Evolutionary conservation across 2,329 filamentous ascomycete genomes (phyloP), one percentile per base, ranked within the genome.

Genomic region (Escovopsis sp.): DNA sequence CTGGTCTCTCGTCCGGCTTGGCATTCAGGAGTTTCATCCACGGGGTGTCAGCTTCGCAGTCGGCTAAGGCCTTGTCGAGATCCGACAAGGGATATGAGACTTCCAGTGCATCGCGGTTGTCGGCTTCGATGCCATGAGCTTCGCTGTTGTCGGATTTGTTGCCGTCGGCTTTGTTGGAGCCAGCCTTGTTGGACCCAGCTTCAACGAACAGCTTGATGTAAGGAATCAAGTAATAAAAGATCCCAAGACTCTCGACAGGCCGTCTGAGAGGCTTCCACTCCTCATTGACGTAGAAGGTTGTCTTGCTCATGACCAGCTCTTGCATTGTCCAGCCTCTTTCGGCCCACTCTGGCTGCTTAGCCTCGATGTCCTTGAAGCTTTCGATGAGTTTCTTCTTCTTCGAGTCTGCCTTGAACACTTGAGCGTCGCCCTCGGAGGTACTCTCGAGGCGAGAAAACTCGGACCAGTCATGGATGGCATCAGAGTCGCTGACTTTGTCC

Each of bases 291-390:
- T 24, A 44, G 13, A 20, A 44, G 9, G 39, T 39, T 33, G 34
- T 42, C 27, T 42, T 44, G 39, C 43, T 44, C 43, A 44, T 44
- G 3, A 44, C 43, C 4, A 44, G 16, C 30, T 44, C 43, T 14
- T 44, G 43, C 14, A 44, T 20, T 2, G 43, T 44, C 43, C 43
- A 44, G 7, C 20, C 43, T 30, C 43, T 24, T 2, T 15, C 29
- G 6, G 43, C 27, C 43, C 43, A 44, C 24, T 42, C 34, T 4
- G 40, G 40, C 5, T 30, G 9, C 7, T 20, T n/a, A 4, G 13
- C 8, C n/a, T 24, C 10, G 16, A 37, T 32, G 5, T 14, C 16
- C 2, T 37, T 11, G 14, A 42, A 42, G 5, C 8, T 5, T 12
- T 35, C 29, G n/a, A 39, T 35, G 14, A 24, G n/a, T n/a, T n/a